A percentile compares a stretch with the other conserved stretches of the same genome.
Evolutionary conservation across 164 flowering plant species (phyloP).

Genomic region (Saururus chinensis): DNA sequence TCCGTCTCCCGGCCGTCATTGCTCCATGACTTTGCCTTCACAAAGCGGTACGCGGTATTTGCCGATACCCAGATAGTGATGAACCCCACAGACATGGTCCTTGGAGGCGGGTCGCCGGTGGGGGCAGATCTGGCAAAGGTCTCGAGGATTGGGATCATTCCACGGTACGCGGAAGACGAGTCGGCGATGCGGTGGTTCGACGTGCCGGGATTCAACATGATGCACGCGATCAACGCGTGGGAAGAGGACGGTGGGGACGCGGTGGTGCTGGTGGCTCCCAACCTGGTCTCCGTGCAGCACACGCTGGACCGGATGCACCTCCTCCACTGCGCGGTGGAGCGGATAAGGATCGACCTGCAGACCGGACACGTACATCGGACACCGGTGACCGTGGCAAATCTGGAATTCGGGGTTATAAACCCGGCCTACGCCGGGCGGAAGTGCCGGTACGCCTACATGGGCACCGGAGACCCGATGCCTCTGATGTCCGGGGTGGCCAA

Average conservation of each 20-base stretch:
- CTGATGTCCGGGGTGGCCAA: slow-evolving; percentile 64
- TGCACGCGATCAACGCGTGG: slow-evolving; percentile 79
- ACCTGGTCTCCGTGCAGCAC: slow-evolving; percentile 48
- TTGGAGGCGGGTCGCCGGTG: slow-evolving; percentile 32
- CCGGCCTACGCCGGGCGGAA: slow-evolving; percentile 37
- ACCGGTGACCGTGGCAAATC: slow-evolving; percentile 42
- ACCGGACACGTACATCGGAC: slow-evolving; percentile 37
- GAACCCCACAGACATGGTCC: slow-evolving; percentile 38
- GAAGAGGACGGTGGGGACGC: slow-evolving; percentile 53
- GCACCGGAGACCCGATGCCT: slow-evolving; percentile 53
- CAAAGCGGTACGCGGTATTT: slow-evolving; percentile 50
- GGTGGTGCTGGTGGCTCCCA: slow-evolving; percentile 53
- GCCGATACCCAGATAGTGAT: slow-evolving; percentile 55
- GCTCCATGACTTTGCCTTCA: slow-evolving; percentile 77
- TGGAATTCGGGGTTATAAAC: slow-evolving; percentile 64
- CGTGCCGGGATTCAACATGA: slow-evolving; percentile 57
- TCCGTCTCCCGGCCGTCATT: slow-evolving; percentile 42
- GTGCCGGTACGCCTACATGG: slow-evolving; percentile 50
- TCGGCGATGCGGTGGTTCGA: slow-evolving; percentile 66
- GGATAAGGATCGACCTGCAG: slow-evolving; percentile 39
- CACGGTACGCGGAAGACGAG: slow-evolving; percentile 52
- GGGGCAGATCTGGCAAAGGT: slow-evolving; percentile 37
- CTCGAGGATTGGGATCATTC: slow-evolving; percentile 57
- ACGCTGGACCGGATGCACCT: slow-evolving; percentile 51
- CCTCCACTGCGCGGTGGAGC: slow-evolving; percentile 49